Base-by-base conservation (phyloP, 192 early-diverging fungal species). In the Ambispora gerdemannii region DNA sequence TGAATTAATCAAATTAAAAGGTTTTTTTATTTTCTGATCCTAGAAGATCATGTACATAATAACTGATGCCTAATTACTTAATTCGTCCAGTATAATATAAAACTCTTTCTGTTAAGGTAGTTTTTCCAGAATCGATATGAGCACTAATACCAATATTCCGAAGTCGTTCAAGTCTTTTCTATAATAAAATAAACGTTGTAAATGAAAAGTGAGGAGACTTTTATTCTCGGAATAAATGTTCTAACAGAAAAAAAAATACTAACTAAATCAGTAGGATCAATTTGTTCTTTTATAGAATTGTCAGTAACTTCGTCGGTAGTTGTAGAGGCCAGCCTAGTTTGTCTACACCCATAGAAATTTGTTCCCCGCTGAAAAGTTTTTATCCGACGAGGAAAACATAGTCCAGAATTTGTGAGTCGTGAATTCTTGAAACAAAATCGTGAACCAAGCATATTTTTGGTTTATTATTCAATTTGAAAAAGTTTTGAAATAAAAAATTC, bases 91-190 rank as follows among this genome's bases (percentile, higher is more conserved):
- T 91, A 74, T 92, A 92, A 76, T 84, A 92, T 36, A 93, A 75
- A 50, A 93, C 86, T 74, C 92, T 89, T 76, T 93, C 92, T 4
- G 91, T 93, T 70, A 89, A 82, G 0, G 92, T 93, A 27, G 92
- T 93, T 74, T 93, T 93, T 68, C 92, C 92, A 22, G 91, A 91
- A 73, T 93, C 92, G 71, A 93, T 92, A 76, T 93, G 92, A 30
- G 92, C 92, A 17, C 89, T 91, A 69, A 93, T 93, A 74, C 92
- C 92, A 75, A 93, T 92, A 81, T 93, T 93, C 56, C 92, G 91
- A 73, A 91, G 80, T 35, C 70, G 81, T 25, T 79, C 67, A 27
- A 93, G 81, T 53, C 89, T 83, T 49, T 70, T 67, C 79, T 86
- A 69, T 58, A 34, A 19, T 28, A 31, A 31, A 47, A 69, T 24